Base-by-base conservation (phyloP, 768 basidiomycete species). In the Trametes gibbosa region DNA sequence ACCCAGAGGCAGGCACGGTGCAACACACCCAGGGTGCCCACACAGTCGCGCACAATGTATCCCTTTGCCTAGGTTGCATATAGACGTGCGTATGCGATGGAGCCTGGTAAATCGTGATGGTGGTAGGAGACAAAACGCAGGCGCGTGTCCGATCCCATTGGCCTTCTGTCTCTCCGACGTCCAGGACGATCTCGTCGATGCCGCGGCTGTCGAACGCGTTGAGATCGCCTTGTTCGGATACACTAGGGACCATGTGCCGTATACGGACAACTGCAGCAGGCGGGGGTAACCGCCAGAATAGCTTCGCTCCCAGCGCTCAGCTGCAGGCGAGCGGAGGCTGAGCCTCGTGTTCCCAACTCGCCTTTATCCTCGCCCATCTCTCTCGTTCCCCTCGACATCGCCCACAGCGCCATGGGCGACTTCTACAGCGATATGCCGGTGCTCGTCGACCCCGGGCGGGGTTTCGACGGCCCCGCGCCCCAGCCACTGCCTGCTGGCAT, bases 361-460 rank as follows among this genome's bases (percentile, higher is more conserved):
- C n/a, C 58, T 50, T 61, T 40, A 56, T 52, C 59, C 53, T 53
- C 24, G 7, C n/a, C 53, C 43, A 51, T 55, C 50, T 59, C 46
- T 24, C 43, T 32, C 51, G 23, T 40, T 21, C 12, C 39, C 48
- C 42, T 24, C 48, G 23, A 7, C 51, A 19, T 42, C 45, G 24
- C 25, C 32, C 5, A 27, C n/a, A n/a, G n/a, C 49, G 56, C 41
- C 54, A 61, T 59, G 60, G 63, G 19, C 51, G 63, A 58, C 35
- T 27, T 25, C 24, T 63, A 53, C 49, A 23, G 29, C 43, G 65
- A 61, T 25, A 64, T 66, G 61, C 65, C 65, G 10, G 25, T 34
- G 5, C 65, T 66, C 53, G 56, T 64, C 51, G 61, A 64, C 10
- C 40, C 42, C 16, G 21, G 55, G 21, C 34, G 41, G 12, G 53